phyloP scores from a whole-genome alignment of 805 yeast genomes.

The Nakazawaea ernobii region DNA sequence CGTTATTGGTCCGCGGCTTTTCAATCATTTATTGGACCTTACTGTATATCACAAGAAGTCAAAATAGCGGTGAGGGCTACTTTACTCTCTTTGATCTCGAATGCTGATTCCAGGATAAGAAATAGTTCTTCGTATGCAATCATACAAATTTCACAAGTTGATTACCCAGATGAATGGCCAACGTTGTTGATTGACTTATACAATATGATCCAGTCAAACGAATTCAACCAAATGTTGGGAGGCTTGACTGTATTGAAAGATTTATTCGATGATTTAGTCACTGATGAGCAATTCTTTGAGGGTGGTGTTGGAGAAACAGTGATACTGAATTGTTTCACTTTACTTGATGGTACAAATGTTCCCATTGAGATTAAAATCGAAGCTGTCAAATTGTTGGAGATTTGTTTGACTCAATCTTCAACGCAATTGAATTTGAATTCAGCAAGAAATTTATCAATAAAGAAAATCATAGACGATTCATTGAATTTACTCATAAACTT shows the following conservation, averaged over 20 bases:
- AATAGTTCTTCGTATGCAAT: constrained; percentile 67
- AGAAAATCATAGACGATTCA: constrained; percentile 21
- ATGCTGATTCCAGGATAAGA: constrained; percentile 53
- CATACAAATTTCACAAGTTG: constrained; percentile 81
- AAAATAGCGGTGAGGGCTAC: constrained; percentile 46
- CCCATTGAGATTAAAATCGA: constrained; percentile 36
- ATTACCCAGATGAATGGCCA: constrained; percentile 97
- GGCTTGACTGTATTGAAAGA: constrained; percentile 63
- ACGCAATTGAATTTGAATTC: constrained; percentile 37
- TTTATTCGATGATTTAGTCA: constrained; percentile 76
- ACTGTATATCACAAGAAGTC: constrained; percentile 38
- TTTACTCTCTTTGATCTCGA: constrained; percentile 43
- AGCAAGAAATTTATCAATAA: constrained; percentile 30
- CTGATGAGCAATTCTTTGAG: constrained; percentile 82
- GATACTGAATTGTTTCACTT: constrained; percentile 40
- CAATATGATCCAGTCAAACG: constrained; percentile 26
- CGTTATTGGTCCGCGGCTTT: constrained; percentile 82
- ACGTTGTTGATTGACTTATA: constrained; percentile 47
- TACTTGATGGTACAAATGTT: constrained; percentile 28
- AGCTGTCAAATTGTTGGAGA: constrained; percentile 46
- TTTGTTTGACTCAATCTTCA: constrained; percentile 47
- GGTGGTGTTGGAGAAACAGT: constrained; percentile 59
- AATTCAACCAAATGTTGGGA: constrained; percentile 38
- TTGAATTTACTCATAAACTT: constrained; percentile 19
- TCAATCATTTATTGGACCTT: constrained; percentile 61